These are phyloP conservation scores for Xylariaceae sp. DNA, from an alignment of 2,329 filamentous ascomycete genomes.

Conservation along the genomic window DNA sequence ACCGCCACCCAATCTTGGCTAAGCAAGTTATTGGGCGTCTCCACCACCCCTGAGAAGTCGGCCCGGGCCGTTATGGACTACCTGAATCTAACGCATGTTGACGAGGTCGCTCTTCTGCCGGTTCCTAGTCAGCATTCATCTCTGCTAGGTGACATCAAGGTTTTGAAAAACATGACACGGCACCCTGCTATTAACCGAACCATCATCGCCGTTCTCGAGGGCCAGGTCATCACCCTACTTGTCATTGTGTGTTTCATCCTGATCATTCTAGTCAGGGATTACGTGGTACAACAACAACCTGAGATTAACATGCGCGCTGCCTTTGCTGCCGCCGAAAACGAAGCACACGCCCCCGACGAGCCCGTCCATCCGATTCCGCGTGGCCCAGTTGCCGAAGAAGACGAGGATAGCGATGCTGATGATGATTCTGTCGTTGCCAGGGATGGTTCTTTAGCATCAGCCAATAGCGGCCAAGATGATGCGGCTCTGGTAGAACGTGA, in stretches of 20 bases:
- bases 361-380: constrained; percentile 16
- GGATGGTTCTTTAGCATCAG: constrained; percentile 8
- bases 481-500: constrained; percentile 10
- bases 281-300: constrained; percentile 97
- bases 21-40: constrained; percentile 33
- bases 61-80: constrained; percentile 21
- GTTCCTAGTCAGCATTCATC: constrained; percentile 39
- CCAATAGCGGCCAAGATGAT: constrained; percentile 18
- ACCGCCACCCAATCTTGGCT: constrained; percentile 39
- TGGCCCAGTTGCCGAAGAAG: constrained; percentile 12
- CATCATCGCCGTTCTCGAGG: constrained; percentile 83
- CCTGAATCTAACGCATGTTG: constrained; percentile 28
- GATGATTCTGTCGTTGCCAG: constrained; percentile 10
- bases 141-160: constrained; percentile 59
- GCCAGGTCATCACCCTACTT: constrained; percentile 88
- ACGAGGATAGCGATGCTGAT: constrained; percentile 25
- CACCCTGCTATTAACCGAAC: constrained; percentile 75
- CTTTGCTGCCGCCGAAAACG: constrained; percentile 55
- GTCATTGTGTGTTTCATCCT: constrained; percentile 94
- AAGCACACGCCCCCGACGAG: constrained; percentile 24
- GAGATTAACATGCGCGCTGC: constrained; percentile 80
- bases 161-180: constrained; percentile 65
- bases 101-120: constrained; percentile 22
- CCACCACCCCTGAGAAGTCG: constrained; percentile 19
- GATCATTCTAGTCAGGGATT: constrained; percentile 95